phyloP scores from a whole-genome alignment of 2,329 filamentous ascomycete genomes.

The Chaetothyriales sp. region DNA sequence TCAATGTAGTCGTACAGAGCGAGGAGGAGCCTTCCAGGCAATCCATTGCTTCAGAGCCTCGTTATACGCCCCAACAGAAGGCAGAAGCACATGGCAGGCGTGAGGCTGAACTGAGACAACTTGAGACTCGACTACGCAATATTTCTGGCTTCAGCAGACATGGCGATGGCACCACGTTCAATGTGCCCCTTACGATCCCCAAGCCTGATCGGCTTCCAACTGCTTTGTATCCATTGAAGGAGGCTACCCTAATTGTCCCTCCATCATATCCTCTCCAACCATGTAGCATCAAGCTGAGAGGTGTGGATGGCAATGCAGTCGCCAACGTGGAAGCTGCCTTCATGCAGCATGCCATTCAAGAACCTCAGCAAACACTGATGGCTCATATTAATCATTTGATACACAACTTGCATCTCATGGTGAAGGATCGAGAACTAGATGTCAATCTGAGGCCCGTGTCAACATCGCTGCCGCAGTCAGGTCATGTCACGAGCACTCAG shows the following conservation, averaged over 20 bases:
- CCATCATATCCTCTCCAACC: constrained; percentile 57
- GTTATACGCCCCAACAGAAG: constrained; percentile 39
- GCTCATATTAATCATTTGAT: constrained; percentile 62
- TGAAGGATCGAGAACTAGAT: constrained; percentile 37
- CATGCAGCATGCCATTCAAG: constrained; percentile 41
- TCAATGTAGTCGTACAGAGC: not conserved
- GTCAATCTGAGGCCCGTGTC: constrained; percentile 2
- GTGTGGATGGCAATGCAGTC: constrained; percentile 46
- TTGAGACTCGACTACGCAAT: constrained; percentile 61
- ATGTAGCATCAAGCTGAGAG: constrained; percentile 52
- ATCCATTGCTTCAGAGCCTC: not conserved
- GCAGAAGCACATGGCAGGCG: constrained; percentile 49
- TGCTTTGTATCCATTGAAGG: constrained; percentile 47
- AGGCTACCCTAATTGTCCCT: constrained; percentile 56
- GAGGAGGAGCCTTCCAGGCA: not conserved
- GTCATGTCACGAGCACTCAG: constrained; percentile 1
- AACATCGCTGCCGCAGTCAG: not conserved
- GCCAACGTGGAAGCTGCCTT: constrained; percentile 54
- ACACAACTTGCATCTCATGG: constrained; percentile 56
- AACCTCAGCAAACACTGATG: constrained; percentile 51
- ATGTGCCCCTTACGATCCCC: constrained; percentile 54
- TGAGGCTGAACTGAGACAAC: constrained; percentile 53
- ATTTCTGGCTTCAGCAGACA: constrained; percentile 54
- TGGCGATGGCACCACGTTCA: constrained; percentile 56
- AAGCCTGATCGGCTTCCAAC: constrained; percentile 47